Evolutionary conservation across 225 moss, liverwort and hornwort species (phyloP).

Genomic region (Bryum argenteum): DNA sequence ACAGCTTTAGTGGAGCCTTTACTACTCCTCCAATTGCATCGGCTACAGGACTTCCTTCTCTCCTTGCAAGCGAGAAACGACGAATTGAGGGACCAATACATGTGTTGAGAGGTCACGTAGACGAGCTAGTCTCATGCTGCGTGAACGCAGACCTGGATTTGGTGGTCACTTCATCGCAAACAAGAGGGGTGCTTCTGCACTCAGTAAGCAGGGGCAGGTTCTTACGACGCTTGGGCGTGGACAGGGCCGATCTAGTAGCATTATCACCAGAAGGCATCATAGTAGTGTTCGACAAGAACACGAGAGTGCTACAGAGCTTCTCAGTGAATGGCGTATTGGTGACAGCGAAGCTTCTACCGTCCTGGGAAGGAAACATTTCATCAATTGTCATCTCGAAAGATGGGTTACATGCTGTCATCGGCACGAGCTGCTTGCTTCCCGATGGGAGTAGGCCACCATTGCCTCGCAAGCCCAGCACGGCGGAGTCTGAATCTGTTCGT

Average conservation of each 20-base stretch:
- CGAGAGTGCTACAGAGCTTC: conserved; percentile 68
- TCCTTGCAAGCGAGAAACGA: conserved; percentile 56
- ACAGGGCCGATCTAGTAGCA: conserved; percentile 71
- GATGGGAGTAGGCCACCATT: conserved; percentile 43
- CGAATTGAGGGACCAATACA: conserved; percentile 87
- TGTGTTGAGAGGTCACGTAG: conserved; percentile 81
- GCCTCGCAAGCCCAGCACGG: conserved; percentile 27
- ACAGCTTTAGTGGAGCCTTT: conserved; percentile 65
- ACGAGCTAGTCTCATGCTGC: conserved; percentile 73
- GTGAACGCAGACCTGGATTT: conserved; percentile 92
- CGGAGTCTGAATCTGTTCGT: conserved; percentile 30
- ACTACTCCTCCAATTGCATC: conserved; percentile 66
- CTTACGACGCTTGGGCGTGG: conserved; percentile 63
- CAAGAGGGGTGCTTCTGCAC: conserved; percentile 79
- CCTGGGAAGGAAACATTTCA: conserved; percentile 73
- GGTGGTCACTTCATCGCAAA: conserved; percentile 70
- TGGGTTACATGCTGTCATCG: conserved; percentile 71
- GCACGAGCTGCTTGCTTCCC: conserved; percentile 65
- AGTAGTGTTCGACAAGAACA: conserved; percentile 66
- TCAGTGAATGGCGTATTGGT: conserved; percentile 75
- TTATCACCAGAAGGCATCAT: conserved; percentile 81
- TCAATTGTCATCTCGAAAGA: conserved; percentile 74
- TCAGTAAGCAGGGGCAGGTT: conserved; percentile 80
- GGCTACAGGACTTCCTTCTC: conserved; percentile 56
- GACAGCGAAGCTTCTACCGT: conserved; percentile 65